These are phyloP conservation scores for Nemania sp. DNA, from an alignment of 2,329 filamentous ascomycete genomes.

Conservation along the genomic window DNA sequence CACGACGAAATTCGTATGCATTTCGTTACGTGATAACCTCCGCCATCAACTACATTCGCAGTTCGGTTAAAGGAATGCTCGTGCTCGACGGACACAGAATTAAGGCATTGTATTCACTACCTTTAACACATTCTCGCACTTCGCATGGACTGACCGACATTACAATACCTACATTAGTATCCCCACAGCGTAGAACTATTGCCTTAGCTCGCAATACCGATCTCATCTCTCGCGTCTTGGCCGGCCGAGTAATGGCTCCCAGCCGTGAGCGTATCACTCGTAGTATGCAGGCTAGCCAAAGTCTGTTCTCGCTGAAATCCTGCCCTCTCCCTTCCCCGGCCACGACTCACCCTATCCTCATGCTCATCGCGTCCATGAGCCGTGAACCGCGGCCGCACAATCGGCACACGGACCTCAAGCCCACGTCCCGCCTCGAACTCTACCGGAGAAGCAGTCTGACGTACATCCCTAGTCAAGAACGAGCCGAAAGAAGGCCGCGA, in stretches of 20 bases:
- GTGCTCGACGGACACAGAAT: background rate
- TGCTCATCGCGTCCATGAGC: background rate
- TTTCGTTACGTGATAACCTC: background rate
- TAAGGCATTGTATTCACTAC: background rate
- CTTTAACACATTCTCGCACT: background rate
- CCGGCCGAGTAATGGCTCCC: background rate
- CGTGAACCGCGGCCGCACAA: background rate
- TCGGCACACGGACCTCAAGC: slow-evolving; percentile 10
- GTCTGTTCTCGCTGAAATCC: slow-evolving; percentile 21
- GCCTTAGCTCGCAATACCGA: slow-evolving; percentile 21
- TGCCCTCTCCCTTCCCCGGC: background rate
- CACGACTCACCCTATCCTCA: background rate
- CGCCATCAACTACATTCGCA: background rate
- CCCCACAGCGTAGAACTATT: background rate
- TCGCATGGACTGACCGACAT: background rate
- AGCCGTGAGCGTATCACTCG: slow-evolving; percentile 9
- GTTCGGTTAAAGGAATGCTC: background rate
- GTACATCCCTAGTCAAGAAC: slow-evolving; percentile 1
- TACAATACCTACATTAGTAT: background rate
- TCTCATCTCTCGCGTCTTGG: background rate
- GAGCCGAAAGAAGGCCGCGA: background rate
- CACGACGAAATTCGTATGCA: background rate
- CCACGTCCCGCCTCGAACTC: background rate
- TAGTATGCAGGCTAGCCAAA: slow-evolving; percentile 22
- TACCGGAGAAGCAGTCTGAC: background rate